A percentile compares a stretch with the other conserved stretches of the same genome.
Evolutionary conservation across 2,329 filamentous ascomycete genomes (phyloP).

Genomic region (Teratosphaeria viscida): DNA sequence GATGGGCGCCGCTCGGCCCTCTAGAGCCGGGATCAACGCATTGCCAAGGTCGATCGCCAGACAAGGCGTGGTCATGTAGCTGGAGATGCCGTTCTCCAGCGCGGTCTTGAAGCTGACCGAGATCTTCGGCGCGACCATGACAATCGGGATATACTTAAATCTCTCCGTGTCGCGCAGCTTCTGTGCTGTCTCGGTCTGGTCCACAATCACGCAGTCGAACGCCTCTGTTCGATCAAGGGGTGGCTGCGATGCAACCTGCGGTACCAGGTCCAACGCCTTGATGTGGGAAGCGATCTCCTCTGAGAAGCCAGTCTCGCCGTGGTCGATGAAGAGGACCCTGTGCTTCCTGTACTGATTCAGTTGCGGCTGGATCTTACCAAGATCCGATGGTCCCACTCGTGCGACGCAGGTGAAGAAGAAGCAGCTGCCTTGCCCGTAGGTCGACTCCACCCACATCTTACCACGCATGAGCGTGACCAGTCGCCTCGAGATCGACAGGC

Average conservation of each 20-base stretch:
- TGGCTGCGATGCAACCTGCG: slow-evolving; percentile 60
- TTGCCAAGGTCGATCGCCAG: slow-evolving; percentile 89
- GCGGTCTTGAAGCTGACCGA: slow-evolving; percentile 89
- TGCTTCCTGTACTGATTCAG: slow-evolving; percentile 86
- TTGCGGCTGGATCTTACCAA: slow-evolving; percentile 68
- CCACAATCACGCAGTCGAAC: slow-evolving; percentile 93
- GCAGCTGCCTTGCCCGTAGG: slow-evolving; percentile 80
- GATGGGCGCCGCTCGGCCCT: slow-evolving; percentile 83
- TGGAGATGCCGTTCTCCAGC: slow-evolving; percentile 91
- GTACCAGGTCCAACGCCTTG: slow-evolving; percentile 64
- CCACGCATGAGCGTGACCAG: slow-evolving; percentile 94
- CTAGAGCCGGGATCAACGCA: slow-evolving; percentile 87
- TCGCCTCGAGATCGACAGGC: slow-evolving; percentile 88
- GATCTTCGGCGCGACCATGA: slow-evolving; percentile 78
- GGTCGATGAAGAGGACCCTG: slow-evolving; percentile 88
- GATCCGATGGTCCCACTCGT: slow-evolving; percentile 68
- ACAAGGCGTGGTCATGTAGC: slow-evolving; percentile 97
- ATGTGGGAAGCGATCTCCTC: slow-evolving; percentile 71
- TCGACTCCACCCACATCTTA: slow-evolving; percentile 90
- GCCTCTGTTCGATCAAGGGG: slow-evolving; percentile 49
- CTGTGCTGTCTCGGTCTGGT: slow-evolving; percentile 84
- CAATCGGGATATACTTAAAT: slow-evolving; percentile 96
- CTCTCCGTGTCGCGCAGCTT: slow-evolving; percentile 77
- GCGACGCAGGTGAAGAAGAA: slow-evolving; percentile 97
- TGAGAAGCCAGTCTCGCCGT: slow-evolving; percentile 68